Conservation (phyloP, 441 rosid species). For the Pelargonium exstipulatum region DNA sequence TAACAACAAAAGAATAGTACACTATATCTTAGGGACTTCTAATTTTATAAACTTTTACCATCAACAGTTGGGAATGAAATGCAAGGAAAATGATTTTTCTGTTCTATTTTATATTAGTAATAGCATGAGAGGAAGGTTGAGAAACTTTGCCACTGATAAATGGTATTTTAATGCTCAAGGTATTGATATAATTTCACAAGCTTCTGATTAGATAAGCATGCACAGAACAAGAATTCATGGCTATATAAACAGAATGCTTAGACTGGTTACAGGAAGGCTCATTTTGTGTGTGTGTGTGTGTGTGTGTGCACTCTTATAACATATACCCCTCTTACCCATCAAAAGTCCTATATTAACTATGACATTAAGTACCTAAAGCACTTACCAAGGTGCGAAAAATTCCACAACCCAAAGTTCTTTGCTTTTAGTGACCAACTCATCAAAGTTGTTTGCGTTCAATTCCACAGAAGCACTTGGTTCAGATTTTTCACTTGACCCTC, state of each 20-base stretch:
- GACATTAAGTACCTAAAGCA: conserved; percentile 9
- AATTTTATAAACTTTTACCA: not conserved
- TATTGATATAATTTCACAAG: not conserved
- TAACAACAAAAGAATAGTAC: too few species aligned
- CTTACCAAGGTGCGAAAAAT: conserved; percentile 98
- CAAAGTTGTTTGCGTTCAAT: conserved; percentile 76
- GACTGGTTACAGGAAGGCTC: not conserved
- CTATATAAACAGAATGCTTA: not conserved
- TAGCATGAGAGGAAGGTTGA: not conserved
- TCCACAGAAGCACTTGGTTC: conserved; percentile 70
- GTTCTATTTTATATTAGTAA: not conserved
- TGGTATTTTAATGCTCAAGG: not conserved
- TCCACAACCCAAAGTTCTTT: conserved; percentile 97
- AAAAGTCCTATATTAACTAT: not conserved
- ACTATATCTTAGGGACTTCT: too few species aligned
- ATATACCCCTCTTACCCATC: not conserved
- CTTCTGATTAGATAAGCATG: not conserved
- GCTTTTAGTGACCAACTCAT: conserved; percentile 87
- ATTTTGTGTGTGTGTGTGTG: not conserved
- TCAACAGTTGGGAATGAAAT: not conserved
- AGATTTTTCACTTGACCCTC: conserved; percentile 77
- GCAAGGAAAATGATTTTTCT: not conserved
- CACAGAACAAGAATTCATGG: not conserved
- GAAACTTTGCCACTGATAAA: not conserved
- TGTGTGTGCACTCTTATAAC: not conserved